Conservation (phyloP, 305 asterid species). For the Fraxinus sp. region DNA sequence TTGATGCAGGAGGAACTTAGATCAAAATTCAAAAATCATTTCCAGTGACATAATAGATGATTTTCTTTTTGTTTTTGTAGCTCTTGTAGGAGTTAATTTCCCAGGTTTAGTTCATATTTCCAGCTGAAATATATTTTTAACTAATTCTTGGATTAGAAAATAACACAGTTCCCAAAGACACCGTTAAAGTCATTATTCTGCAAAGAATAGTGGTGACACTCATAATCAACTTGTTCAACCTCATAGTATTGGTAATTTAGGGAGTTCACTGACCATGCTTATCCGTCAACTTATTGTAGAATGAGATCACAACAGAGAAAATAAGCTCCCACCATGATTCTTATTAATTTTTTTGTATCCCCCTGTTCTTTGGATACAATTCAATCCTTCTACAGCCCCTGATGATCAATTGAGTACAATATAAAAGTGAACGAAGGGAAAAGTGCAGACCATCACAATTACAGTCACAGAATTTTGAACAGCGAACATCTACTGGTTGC, state of each 20-base stretch:
- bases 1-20: background rate
- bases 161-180: background rate
- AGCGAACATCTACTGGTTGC: background rate
- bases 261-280: background rate
- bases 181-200: background rate
- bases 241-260: background rate
- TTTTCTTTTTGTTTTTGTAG: background rate
- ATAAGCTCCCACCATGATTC: background rate
- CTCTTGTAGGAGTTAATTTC: background rate
- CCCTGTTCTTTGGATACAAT: background rate
- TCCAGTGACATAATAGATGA: background rate
- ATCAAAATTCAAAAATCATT: background rate
- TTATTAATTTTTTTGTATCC: background rate
- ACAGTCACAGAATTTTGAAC: background rate
- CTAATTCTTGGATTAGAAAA: background rate
- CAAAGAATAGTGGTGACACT: background rate
- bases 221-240: background rate
- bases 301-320: background rate
- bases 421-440: background rate
- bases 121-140: background rate
- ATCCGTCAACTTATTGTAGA: background rate
- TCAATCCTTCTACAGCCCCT: background rate
- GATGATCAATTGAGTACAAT: background rate
- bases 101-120: background rate
- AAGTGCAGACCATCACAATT: background rate